These are phyloP conservation scores for Yamadazyma spencermartinsiae DNA, from an alignment of 1,139 yeast genomes.

Conservation along the genomic window DNA sequence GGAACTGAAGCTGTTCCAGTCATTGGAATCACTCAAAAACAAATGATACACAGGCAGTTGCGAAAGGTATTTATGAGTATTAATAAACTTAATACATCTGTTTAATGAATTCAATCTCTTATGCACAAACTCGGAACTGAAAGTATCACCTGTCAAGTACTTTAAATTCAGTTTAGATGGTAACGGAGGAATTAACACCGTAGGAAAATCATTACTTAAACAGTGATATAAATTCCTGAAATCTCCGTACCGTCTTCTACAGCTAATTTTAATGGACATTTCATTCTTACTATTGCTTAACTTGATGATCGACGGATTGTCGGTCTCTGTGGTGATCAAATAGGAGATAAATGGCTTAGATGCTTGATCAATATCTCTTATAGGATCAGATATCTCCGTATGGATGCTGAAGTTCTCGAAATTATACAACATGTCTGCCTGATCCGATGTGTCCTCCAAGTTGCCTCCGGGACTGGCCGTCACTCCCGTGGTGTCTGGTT, in stretches of 20 bases:
- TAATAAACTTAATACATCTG: slow-evolving; percentile 70
- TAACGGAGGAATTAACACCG: slow-evolving; percentile 85
- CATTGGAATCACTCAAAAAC: slow-evolving; percentile 72
- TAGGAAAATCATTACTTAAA: slow-evolving; percentile 75
- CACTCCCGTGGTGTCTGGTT: no score
- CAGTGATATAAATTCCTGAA: slow-evolving; percentile 77
- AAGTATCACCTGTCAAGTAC: slow-evolving; percentile 92
- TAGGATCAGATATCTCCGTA: slow-evolving; percentile 67
- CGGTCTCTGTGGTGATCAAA: slow-evolving; percentile 64
- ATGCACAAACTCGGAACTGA: slow-evolving; percentile 74
- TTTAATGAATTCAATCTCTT: slow-evolving; percentile 84
- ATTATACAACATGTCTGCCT: slow-evolving; percentile 6
- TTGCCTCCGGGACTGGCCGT: no score
- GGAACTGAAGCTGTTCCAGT: slow-evolving; percentile 80
- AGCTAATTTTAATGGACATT: slow-evolving; percentile 42
- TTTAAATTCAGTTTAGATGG: slow-evolving; percentile 92
- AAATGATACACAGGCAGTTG: slow-evolving; percentile 71
- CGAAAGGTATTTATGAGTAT: slow-evolving; percentile 70
- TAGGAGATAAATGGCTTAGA: slow-evolving; percentile 83
- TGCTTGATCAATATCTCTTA: slow-evolving; percentile 72
- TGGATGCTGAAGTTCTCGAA: slow-evolving; percentile 30
- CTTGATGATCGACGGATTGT: slow-evolving; percentile 44
- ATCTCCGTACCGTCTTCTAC: slow-evolving; percentile 80
- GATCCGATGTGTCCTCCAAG: neutral
- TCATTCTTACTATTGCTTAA: slow-evolving; percentile 21